Percentiles rank a stretch among this genome's conserved stretches.
Conservation (phyloP, 2,329 filamentous ascomycete species). For the Arthrobotrys iridis region DNA sequence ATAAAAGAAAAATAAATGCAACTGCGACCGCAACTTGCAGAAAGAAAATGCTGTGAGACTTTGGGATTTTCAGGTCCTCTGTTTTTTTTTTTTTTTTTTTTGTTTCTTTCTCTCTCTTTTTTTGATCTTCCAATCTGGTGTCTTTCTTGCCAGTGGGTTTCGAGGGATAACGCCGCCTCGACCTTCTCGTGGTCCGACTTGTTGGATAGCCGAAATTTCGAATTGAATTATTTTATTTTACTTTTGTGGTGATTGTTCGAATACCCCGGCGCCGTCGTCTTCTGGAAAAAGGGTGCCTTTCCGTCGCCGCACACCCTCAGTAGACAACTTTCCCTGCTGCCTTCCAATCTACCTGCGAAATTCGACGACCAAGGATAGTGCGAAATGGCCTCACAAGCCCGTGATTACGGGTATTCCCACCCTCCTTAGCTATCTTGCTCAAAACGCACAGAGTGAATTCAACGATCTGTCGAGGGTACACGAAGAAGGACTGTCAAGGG, state of each 20-base stretch:
- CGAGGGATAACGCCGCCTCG: constrained; percentile 45
- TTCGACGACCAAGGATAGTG: constrained; percentile 43
- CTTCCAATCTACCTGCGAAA: constrained; percentile 52
- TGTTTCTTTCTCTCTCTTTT: constrained; percentile 38
- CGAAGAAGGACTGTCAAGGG: constrained; percentile 37
- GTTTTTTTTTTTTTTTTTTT: constrained; percentile 20
- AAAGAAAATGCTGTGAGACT: constrained; percentile 9
- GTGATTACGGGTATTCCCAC: constrained; percentile 31
- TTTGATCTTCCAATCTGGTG: not conserved
- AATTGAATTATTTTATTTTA: too few relatives aligned
- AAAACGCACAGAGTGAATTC: constrained; percentile 27
- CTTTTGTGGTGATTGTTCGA: constrained; percentile 25
- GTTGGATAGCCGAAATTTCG: constrained; percentile 54
- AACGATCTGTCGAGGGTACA: constrained; percentile 25
- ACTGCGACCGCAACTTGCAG: constrained; percentile 26
- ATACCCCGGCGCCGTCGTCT: constrained; percentile 32
- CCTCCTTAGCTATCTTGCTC: constrained; percentile 14
- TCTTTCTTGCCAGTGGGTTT: constrained; percentile 42
- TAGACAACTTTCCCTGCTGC: constrained; percentile 20
- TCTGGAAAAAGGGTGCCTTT: constrained; percentile 35
- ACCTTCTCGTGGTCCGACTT: constrained; percentile 49
- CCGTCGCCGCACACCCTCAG: constrained; percentile 7
- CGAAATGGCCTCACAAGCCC: constrained; percentile 38
- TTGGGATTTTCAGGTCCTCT: constrained; percentile 22
- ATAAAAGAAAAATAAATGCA: constrained; percentile 32